phyloP scores from a whole-genome alignment of 345 rosid genomes.

The Punica granatum region DNA sequence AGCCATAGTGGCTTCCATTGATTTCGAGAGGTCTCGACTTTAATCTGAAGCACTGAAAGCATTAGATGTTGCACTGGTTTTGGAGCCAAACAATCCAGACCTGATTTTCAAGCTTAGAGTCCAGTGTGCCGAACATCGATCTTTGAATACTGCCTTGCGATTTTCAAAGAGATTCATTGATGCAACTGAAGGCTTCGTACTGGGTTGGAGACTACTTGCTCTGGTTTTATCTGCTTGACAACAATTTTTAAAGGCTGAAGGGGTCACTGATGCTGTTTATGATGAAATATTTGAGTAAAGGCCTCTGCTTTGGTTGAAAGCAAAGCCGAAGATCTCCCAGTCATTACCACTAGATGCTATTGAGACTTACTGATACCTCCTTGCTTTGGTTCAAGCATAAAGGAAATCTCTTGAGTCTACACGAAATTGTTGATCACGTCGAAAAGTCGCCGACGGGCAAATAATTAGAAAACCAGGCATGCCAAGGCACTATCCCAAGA shows the following conservation, averaged over 20 bases:
- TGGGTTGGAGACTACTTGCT: slow-evolving; percentile 87
- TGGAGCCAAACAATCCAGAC: slow-evolving; percentile 66
- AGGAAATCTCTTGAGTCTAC: slow-evolving; percentile 67
- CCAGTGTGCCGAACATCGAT: slow-evolving; percentile 80
- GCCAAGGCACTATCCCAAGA: too few species aligned
- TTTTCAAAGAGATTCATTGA: slow-evolving; percentile 69
- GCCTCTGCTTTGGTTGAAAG: slow-evolving; percentile 70
- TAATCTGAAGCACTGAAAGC: slow-evolving; percentile 77
- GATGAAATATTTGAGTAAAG: slow-evolving; percentile 97
- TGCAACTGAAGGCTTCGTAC: slow-evolving; percentile 70
- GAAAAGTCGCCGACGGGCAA: too few species aligned
- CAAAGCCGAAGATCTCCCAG: slow-evolving; percentile 65
- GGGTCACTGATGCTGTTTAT: slow-evolving; percentile 80
- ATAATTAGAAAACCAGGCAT: too few species aligned
- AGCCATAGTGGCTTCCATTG: slow-evolving; percentile 65
- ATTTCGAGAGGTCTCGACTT: slow-evolving; percentile 70
- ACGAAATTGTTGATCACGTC: too few species aligned
- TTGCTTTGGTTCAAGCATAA: slow-evolving; percentile 93
- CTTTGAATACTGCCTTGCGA: slow-evolving; percentile 54
- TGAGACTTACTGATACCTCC: slow-evolving; percentile 77
- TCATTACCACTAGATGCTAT: slow-evolving; percentile 70
- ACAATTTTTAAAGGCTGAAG: slow-evolving; percentile 75
- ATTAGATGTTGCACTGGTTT: slow-evolving; percentile 52
- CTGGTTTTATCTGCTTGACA: slow-evolving; percentile 84
- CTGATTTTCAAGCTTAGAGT: slow-evolving; percentile 72